A percentile compares a stretch with the other conserved stretches of the same genome.
These are phyloP conservation scores for Escallonia herrerae DNA, from an alignment of 129 eudicot species.

Conservation along the genomic window DNA sequence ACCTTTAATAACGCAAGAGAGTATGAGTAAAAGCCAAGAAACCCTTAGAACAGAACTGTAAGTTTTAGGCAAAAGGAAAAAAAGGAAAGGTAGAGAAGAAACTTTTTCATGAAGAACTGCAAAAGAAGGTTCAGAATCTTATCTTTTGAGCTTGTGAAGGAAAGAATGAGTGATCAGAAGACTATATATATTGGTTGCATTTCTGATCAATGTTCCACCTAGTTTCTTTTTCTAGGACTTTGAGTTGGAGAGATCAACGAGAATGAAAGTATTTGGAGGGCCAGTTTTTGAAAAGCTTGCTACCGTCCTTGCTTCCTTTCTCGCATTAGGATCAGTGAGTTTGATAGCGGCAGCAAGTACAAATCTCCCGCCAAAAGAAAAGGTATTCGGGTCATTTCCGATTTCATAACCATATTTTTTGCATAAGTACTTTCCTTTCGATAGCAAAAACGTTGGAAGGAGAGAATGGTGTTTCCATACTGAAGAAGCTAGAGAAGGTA, in stretches of 20 bases:
- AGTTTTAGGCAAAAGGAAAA: background rate
- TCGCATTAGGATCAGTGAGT: constrained; percentile 3
- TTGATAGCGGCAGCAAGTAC: constrained; percentile 16
- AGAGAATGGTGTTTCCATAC: too few species aligned
- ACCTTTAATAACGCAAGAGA: constrained; percentile 7
- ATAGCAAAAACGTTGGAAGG: too few species aligned
- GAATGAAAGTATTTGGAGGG: constrained; percentile 9
- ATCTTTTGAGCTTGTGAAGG: constrained; percentile 22
- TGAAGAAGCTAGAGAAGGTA: too few species aligned
- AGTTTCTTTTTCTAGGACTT: background rate
- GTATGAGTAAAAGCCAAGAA: constrained; percentile 21
- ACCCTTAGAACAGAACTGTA: background rate
- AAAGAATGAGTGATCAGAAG: constrained; percentile 33
- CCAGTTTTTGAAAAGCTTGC: constrained; percentile 3
- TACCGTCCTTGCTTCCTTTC: constrained; percentile 12
- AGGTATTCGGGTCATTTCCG: constrained; percentile 11
- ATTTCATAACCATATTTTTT: background rate
- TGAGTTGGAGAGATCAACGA: constrained; percentile 1
- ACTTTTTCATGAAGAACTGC: background rate
- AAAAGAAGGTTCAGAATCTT: constrained; percentile 3
- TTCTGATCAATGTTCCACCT: background rate
- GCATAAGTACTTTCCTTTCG: too few species aligned
- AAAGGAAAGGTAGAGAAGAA: background rate
- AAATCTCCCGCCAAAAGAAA: constrained; percentile 12
- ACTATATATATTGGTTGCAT: constrained; percentile 4